Conservation (phyloP, 164 flowering plant genomes). For the Annona squamosa region DNA sequence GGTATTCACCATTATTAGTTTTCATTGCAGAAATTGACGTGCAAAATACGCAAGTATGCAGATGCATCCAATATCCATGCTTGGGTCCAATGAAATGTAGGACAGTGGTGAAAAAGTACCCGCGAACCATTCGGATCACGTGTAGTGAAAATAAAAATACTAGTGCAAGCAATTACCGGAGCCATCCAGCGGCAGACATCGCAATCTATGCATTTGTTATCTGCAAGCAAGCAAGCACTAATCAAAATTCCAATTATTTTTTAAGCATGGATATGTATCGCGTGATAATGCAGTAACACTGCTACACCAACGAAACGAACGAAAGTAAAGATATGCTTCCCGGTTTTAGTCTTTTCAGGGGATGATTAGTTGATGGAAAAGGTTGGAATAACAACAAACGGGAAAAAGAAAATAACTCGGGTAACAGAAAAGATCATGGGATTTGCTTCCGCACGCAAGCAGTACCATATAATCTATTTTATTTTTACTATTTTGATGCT, state of each 20-base stretch:
- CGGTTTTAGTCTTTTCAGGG: neutral
- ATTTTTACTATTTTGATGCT: too few relatives aligned
- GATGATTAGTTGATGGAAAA: neutral
- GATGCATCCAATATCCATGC: too few relatives aligned
- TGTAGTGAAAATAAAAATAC: neutral
- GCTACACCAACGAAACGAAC: neutral
- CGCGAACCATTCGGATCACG: too few relatives aligned
- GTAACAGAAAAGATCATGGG: neutral
- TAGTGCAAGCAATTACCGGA: constrained; percentile 31
- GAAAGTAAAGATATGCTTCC: neutral
- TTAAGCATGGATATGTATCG: neutral
- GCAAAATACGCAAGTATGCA: too few relatives aligned
- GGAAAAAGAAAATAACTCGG: neutral
- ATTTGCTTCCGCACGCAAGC: too few relatives aligned
- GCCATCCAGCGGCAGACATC: constrained; percentile 67
- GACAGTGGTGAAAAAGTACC: too few relatives aligned
- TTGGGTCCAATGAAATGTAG: too few relatives aligned
- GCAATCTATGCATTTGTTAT: constrained; percentile 54
- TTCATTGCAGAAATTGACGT: too few relatives aligned
- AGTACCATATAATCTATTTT: too few relatives aligned
- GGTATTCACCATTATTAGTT: neutral
- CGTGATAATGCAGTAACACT: neutral
- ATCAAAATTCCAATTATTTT: neutral
- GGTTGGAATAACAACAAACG: neutral
- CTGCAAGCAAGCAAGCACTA: constrained; percentile 22